Conservation (phyloP, 306 rosid genomes). For the Vigna hirtella region DNA sequence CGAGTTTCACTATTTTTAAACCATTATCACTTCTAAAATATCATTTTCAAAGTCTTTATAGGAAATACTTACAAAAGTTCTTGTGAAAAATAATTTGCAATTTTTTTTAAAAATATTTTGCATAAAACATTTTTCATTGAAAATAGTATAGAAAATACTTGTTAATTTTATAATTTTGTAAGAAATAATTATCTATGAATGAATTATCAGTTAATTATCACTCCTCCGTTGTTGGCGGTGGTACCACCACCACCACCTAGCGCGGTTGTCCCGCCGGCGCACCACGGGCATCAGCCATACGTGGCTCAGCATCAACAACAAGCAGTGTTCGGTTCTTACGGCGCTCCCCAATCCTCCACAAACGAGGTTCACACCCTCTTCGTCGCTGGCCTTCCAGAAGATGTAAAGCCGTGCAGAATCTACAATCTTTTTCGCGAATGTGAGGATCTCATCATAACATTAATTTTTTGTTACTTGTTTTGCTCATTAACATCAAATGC, state of each 20-base stretch:
- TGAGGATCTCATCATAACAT: slow-evolving; percentile 46
- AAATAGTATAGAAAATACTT: too few relatives aligned
- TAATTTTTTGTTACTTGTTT: slow-evolving; percentile 7
- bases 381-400: slow-evolving; percentile 91
- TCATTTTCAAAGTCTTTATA: too few relatives aligned
- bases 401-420: slow-evolving; percentile 86
- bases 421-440: slow-evolving; percentile 91
- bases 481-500: slow-evolving; percentile 4
- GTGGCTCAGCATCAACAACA: slow-evolving; percentile 50
- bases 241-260: slow-evolving; percentile 62
- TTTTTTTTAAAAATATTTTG: too few relatives aligned
- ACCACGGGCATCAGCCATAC: slow-evolving; percentile 53
- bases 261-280: slow-evolving; percentile 45
- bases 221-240: slow-evolving; percentile 34
- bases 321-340: slow-evolving; percentile 56
- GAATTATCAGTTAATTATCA: too few relatives aligned
- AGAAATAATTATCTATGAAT: too few relatives aligned
- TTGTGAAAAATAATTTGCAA: too few relatives aligned
- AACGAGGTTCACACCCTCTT: slow-evolving; percentile 91
- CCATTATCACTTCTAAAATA: too few relatives aligned
- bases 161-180: too few relatives aligned
- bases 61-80: too few relatives aligned
- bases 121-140: too few relatives aligned
- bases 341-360: slow-evolving; percentile 46
- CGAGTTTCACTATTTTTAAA: too few relatives aligned